Evolutionary conservation across 495 filamentous ascomycete species (phyloP), one percentile per base, ranked within the genome.

Genomic region (Schizothecium vesticola): DNA sequence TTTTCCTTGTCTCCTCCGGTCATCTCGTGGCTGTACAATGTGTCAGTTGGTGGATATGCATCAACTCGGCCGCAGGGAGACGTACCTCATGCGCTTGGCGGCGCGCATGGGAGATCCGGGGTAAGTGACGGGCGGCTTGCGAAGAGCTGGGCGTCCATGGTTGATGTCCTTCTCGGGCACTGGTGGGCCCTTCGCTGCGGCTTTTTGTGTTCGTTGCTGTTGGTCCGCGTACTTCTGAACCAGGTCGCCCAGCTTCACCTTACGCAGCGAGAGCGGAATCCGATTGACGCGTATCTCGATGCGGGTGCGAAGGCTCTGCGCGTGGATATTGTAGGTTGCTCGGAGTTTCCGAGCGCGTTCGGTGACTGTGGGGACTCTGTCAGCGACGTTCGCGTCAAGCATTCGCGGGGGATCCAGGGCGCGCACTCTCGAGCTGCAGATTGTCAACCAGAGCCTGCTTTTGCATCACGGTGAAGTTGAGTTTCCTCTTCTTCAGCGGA

Each of bases 241-340:
- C 7, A 98, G 82, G 29, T 97, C 94, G 64, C 89, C 89, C 87
- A 99, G 94, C 58, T 86, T 97, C 31, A 85, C 86, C 72, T 89
- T 91, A 65, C 95, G 89, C 67, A 97, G 79, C 16, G 88, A 86
- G 55, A 86, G 83, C 9, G 95, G 95, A 59, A 99, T 93, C 59
- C 95, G 91, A 75, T 97, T 97, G 78, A 99, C 85, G 76, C 95
- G 92, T 78, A 97, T 90, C 81, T 98, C 94, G 29, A 99, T 89
- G 56, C 95, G 90, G 59, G 92, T 88, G 56, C 89, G 86, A 13
- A 98, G 85, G 68, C 91, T 91, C 75, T 92, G 89, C 13, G 92
- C 90, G 78, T 96, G 93, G 36, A 96, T 83, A 33, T 89, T 89
- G 81, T 96, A 97, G 78, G 96, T 93, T 4, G 94, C 89, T 69